These are phyloP conservation scores for Phytophthora podocarpi DNA, from an alignment of 352 stramenopile genomes.

Conservation along the genomic window DNA sequence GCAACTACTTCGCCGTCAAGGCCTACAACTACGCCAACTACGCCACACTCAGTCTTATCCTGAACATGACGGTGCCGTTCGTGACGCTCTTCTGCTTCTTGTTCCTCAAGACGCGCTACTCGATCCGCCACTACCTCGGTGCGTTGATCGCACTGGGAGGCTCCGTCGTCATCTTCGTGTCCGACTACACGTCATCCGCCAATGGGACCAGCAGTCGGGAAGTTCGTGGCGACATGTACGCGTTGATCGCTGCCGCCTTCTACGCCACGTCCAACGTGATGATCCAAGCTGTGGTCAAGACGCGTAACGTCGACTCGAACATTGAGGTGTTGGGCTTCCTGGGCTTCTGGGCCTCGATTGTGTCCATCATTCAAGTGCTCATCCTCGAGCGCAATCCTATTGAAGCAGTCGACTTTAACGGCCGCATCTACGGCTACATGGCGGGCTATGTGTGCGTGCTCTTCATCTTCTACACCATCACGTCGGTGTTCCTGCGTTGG, in stretches of 20 bases:
- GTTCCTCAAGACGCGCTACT: conserved; percentile 75
- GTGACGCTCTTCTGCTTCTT: conserved; percentile 69
- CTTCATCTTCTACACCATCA: conserved; percentile 71
- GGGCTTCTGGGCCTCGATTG: conserved; percentile 54
- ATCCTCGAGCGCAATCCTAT: conserved; percentile 52
- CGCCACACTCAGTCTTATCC: conserved; percentile 61
- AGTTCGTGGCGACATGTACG: conserved; percentile 61
- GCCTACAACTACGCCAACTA: conserved; percentile 79
- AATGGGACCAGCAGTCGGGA: conserved; percentile 47
- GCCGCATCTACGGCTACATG: conserved; percentile 61
- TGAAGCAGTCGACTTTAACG: conserved; percentile 52
- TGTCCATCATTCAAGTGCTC: conserved; percentile 60
- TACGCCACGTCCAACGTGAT: conserved; percentile 76
- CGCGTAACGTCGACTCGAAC: conserved; percentile 57
- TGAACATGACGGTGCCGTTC: conserved; percentile 77
- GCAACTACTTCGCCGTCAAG: conserved; percentile 77
- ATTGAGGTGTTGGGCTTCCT: conserved; percentile 63
- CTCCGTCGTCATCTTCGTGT: conserved; percentile 62
- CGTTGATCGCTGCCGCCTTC: conserved; percentile 61
- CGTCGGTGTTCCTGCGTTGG: conserved; percentile 59
- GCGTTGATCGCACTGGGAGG: conserved; percentile 47
- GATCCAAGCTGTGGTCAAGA: conserved; percentile 73
- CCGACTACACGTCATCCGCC: conserved; percentile 53
- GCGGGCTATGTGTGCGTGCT: conserved; percentile 56
- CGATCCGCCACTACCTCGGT: conserved; percentile 53